These are phyloP conservation scores for Pneumocystis oryctolagi DNA, from an alignment of 1,139 yeast species.

Conservation along the genomic window DNA sequence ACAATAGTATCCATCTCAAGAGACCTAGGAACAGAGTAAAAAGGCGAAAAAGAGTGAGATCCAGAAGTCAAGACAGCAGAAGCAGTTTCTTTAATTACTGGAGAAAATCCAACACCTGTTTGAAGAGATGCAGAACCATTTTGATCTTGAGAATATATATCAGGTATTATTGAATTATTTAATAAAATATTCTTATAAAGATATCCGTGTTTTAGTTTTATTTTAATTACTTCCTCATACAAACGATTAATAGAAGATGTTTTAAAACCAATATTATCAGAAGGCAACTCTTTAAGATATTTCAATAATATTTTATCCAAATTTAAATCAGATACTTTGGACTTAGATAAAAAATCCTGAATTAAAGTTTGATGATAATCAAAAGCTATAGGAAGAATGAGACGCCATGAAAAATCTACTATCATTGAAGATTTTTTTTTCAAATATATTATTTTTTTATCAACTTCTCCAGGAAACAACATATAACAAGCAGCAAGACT, in stretches of 20 bases:
- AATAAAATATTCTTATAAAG: background rate
- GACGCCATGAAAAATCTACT: background rate
- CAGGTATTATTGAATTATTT: background rate
- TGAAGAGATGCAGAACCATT: background rate
- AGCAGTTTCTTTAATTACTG: background rate
- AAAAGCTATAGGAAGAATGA: background rate
- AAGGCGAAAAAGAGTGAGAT: background rate
- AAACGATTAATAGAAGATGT: background rate
- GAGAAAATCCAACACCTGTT: background rate
- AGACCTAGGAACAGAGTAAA: conserved; percentile 22
- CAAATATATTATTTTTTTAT: background rate
- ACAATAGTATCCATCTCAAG: conserved; percentile 35
- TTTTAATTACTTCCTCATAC: background rate
- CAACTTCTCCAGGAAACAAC: background rate
- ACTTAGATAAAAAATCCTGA: background rate
- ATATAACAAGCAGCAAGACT: background rate
- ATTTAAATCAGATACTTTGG: background rate
- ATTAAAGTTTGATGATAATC: background rate
- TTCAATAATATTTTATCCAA: background rate
- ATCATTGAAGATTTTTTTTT: background rate
- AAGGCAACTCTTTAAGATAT: background rate
- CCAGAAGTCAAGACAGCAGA: background rate
- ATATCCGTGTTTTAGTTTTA: background rate
- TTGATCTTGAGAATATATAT: background rate
- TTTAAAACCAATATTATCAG: background rate